Percentiles rank a stretch among this genome's conserved stretches.
These are phyloP conservation scores for Protomyces macrosporus DNA, from an alignment of 1,139 yeast genomes.

Conservation along the genomic window DNA sequence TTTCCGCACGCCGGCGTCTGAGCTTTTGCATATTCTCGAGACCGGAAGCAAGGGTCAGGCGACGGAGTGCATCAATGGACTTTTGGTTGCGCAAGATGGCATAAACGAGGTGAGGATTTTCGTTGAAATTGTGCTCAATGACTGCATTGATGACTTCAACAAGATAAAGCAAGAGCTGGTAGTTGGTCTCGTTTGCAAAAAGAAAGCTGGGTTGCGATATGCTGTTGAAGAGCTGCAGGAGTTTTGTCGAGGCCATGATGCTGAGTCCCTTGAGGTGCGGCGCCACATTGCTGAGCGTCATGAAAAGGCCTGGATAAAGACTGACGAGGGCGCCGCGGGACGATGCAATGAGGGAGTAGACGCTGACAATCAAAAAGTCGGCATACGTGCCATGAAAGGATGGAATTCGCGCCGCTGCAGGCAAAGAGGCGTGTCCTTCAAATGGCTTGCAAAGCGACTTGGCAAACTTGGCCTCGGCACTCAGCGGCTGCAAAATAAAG, in stretches of 20 bases:
- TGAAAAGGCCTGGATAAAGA: constrained; percentile 36
- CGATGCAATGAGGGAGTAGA: constrained; percentile 33
- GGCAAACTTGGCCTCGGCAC: constrained; percentile 46
- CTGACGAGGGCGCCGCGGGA: constrained; percentile 32
- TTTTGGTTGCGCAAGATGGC: constrained; percentile 36
- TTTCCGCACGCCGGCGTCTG: constrained; percentile 1
- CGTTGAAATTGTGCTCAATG: constrained; percentile 36
- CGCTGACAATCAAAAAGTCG: constrained; percentile 37
- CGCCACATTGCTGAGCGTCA: constrained; percentile 38
- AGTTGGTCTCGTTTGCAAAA: constrained; percentile 46
- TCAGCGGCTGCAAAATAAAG: constrained; percentile 56
- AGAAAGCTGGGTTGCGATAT: constrained; percentile 47
- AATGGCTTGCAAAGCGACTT: constrained; percentile 35
- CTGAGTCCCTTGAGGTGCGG: constrained; percentile 42
- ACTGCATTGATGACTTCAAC: constrained; percentile 35
- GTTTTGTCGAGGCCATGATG: constrained; percentile 53
- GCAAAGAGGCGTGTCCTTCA: constrained; percentile 37
- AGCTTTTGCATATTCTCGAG: constrained; percentile 29
- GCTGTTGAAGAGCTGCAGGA: constrained; percentile 51
- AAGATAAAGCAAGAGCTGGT: constrained; percentile 48
- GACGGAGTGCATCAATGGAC: constrained; percentile 33
- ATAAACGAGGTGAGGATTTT: constrained; percentile 37
- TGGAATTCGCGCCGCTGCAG: constrained; percentile 35
- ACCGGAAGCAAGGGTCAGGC: constrained; percentile 32
- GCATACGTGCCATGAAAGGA: constrained; percentile 38